Conservation (phyloP, 768 basidiomycete genomes). For the Terana coerulea region DNA sequence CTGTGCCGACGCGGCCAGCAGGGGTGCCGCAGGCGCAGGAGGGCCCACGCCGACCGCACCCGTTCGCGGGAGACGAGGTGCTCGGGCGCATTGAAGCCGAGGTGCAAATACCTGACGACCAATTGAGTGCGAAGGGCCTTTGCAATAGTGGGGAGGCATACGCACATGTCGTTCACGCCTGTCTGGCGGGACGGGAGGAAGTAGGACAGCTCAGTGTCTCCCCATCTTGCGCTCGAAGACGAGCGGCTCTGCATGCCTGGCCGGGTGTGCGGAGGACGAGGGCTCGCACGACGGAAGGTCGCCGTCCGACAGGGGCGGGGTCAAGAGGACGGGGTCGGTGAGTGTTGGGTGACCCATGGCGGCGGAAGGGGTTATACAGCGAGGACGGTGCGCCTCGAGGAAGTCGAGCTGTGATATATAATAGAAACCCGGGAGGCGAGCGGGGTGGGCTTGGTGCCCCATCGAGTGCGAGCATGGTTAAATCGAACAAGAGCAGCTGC, state of each 20-base stretch:
- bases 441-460: no score
- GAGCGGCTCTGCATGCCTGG: background rate
- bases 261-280: background rate
- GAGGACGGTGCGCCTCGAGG: no score
- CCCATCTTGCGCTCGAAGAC: slow-evolving; percentile 55
- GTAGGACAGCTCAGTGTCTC: slow-evolving; percentile 75
- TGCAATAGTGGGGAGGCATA: slow-evolving; percentile 2
- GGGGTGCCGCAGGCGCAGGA: slow-evolving; percentile 68
- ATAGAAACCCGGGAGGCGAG: no score
- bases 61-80: slow-evolving; percentile 41
- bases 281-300: background rate
- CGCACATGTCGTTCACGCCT: slow-evolving; percentile 87
- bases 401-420: no score
- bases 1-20: slow-evolving; percentile 58
- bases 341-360: background rate
- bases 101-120: slow-evolving; percentile 67
- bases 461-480: no score
- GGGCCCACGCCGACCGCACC: slow-evolving; percentile 63
- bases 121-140: background rate
- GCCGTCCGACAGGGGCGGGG: slow-evolving; percentile 15
- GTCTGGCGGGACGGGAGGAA: slow-evolving; percentile 74
- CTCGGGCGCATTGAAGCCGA: slow-evolving; percentile 55
- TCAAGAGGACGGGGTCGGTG: slow-evolving; percentile 11
- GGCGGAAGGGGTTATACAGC: background rate
- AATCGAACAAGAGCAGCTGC: no score